Base-by-base conservation (phyloP, 208 protist genomes). In the Wallacemonas rigidus region DNA sequence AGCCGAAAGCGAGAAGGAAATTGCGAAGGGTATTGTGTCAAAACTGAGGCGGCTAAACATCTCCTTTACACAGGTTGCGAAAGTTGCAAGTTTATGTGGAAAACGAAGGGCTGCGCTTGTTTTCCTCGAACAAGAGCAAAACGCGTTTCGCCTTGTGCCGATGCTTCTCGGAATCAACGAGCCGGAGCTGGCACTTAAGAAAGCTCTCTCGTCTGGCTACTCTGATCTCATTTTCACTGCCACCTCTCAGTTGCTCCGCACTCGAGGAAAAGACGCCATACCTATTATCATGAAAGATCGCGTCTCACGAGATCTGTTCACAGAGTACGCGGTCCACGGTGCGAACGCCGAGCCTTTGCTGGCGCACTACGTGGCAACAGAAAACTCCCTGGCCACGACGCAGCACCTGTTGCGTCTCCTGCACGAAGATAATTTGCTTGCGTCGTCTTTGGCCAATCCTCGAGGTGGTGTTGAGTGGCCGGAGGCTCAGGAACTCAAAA, bases 141-240 rank as follows among this genome's bases (percentile, higher is more conserved):
- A 82, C 60, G 79, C 80, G 7, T 72, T 71, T 48, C 76, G 78
- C 11, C 78, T 86, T 50, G 80, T 95, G 48, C 67, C 83, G 38
- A 88, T 77, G 78, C 80, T 92, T 69, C 75, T 95, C 26, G 81
- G 80, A 53, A 92, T 95, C 51, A 84, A 81, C 44, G 82, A 95
- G 75, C 75, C 85, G 11, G 86, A 93, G 44, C 44, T 83, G 39
- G 87, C 85, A 1, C 73, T 95, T 71, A 76, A 72, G 51, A 71
- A 79, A 48, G 87, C 87, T 53, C 64, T 90, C 39, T 68, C 58
- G 35, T 71, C 74, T 14, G 69, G 73, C 35, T 77, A 92, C 51
- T 65, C 82, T 2, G 90, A 93, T 67, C 76, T 92, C 9, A 62
- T 92, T 6, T 95, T 95, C 77, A 90, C 85, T 2, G 81, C 79